Conservation (phyloP, 345 rosid species). For the Bruguiera gymnorhiza region DNA sequence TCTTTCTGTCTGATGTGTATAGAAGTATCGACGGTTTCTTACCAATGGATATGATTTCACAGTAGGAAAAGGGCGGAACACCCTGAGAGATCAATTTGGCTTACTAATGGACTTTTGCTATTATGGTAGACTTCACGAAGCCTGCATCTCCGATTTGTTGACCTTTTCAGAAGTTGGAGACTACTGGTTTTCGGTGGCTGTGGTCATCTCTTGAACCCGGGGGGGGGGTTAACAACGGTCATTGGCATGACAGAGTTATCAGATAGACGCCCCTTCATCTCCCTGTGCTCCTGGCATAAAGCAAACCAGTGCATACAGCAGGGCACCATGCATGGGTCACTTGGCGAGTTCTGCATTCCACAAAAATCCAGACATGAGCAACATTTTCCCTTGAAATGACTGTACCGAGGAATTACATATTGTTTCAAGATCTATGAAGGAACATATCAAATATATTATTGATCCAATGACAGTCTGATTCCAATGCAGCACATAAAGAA, state of each 20-base stretch:
- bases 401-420: too few species aligned
- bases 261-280: constrained; percentile 74
- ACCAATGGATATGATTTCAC: not conserved
- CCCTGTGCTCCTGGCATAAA: constrained; percentile 70
- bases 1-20: not conserved
- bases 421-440: constrained; percentile 34
- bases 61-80: not conserved
- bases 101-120: not conserved
- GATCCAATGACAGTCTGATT: constrained; percentile 64
- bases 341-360: constrained; percentile 70
- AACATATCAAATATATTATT: constrained; percentile 69
- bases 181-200: constrained; percentile 40
- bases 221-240: constrained; percentile 94
- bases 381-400: too few species aligned
- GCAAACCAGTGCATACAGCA: constrained; percentile 27
- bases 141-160: constrained; percentile 55
- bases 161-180: constrained; percentile 37
- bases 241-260: constrained; percentile 81
- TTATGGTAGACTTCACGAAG: constrained; percentile 28
- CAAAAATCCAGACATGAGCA: not conserved
- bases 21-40: not conserved
- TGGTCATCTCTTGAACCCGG: constrained; percentile 78
- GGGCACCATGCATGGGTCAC: constrained; percentile 31
- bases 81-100: constrained; percentile 21
- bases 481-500: not conserved